phyloP scores from a whole-genome alignment of 768 basidiomycete genomes.

The Mycena leptocephala region DNA sequence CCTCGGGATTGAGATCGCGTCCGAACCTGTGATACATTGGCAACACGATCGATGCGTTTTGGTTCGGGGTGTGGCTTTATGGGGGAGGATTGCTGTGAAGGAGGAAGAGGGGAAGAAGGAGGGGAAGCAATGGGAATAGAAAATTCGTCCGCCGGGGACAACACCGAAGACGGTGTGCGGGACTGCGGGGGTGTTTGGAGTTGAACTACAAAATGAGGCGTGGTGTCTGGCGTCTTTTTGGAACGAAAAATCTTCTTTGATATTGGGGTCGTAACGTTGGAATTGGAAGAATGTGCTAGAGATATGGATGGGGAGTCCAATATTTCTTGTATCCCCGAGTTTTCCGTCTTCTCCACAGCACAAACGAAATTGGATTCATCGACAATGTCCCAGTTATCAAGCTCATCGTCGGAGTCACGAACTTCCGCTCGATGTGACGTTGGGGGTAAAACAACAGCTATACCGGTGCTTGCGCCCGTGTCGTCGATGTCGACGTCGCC shows the following conservation, averaged over 20 bases:
- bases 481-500: not conserved
- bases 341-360: not conserved
- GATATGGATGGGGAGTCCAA: not conserved
- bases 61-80: not conserved
- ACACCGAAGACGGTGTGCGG: constrained; percentile 46
- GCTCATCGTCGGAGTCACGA: constrained; percentile 65
- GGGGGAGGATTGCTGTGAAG: constrained; percentile 36
- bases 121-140: constrained; percentile 35
- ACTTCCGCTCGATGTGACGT: constrained; percentile 27
- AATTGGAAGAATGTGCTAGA: not conserved
- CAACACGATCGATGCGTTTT: constrained; percentile 26
- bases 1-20: constrained; percentile 31
- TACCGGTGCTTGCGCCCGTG: not conserved
- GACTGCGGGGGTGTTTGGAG: constrained; percentile 62
- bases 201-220: constrained; percentile 37
- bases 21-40: constrained; percentile 13
- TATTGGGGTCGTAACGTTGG: not conserved
- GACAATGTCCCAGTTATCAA: constrained; percentile 47
- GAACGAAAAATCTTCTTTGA: not conserved
- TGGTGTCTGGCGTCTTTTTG: not conserved
- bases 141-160: constrained; percentile 42
- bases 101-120: constrained; percentile 38
- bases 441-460: not conserved
- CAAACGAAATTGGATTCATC: constrained; percentile 30
- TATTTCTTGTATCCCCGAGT: constrained; percentile 1